Percentiles rank a stretch among this genome's conserved stretches.
phyloP scores from a whole-genome alignment of 495 filamentous ascomycete genomes.

The Podospora conica region DNA sequence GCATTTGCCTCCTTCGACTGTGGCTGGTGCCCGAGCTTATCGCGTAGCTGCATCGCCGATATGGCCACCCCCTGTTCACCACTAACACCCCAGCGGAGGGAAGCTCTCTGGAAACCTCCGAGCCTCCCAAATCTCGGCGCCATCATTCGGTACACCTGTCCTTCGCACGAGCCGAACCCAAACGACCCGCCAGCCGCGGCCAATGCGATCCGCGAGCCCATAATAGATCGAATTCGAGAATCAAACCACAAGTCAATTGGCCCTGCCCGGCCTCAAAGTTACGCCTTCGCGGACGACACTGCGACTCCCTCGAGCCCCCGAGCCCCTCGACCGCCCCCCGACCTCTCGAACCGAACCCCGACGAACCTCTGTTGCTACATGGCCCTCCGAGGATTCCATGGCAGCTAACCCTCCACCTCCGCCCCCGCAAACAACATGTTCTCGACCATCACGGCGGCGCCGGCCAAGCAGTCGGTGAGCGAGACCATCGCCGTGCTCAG shows the following conservation, averaged over 20 bases:
- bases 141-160: slow-evolving; percentile 7
- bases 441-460: slow-evolving; percentile 75
- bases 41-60: neutral
- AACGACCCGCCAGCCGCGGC: neutral
- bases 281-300: neutral
- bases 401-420: slow-evolving; percentile 13
- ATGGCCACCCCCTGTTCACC: neutral
- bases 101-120: neutral
- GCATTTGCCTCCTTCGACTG: neutral
- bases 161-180: neutral
- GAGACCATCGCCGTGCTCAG: slow-evolving; percentile 88
- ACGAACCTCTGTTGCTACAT: neutral
- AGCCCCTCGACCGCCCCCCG: neutral
- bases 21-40: neutral
- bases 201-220: neutral
- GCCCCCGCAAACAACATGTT: slow-evolving; percentile 56
- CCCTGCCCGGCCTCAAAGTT: neutral
- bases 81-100: neutral
- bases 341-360: neutral
- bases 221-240: neutral
- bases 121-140: neutral
- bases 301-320: neutral
- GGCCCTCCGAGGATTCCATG: slow-evolving; percentile 18
- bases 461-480: slow-evolving; percentile 90
- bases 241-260: neutral